Evolutionary conservation across 1,284 basidiomycete species (phyloP).

Genomic region (Ceratobasidium sp.): DNA sequence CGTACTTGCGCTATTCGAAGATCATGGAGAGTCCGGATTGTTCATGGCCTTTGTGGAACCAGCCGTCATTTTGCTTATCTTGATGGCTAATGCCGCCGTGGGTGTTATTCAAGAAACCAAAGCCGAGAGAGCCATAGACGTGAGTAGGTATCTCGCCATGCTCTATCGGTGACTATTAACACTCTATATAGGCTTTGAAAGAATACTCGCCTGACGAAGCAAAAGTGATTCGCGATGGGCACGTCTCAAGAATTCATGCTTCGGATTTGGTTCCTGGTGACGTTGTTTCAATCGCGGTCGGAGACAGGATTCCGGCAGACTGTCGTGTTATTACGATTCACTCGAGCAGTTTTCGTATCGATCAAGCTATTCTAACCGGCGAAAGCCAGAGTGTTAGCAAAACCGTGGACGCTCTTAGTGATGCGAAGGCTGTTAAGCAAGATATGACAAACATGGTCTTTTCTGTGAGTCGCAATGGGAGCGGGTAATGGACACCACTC

Average conservation of each 20-base stretch:
- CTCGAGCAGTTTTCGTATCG: slow-evolving; percentile 88
- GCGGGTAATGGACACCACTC: background rate
- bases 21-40: slow-evolving; percentile 61
- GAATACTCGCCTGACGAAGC: slow-evolving; percentile 96
- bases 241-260: slow-evolving; percentile 76
- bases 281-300: slow-evolving; percentile 85
- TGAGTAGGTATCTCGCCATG: slow-evolving; percentile 54
- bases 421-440: slow-evolving; percentile 85
- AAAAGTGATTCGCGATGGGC: slow-evolving; percentile 80
- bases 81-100: slow-evolving; percentile 91
- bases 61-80: slow-evolving; percentile 87
- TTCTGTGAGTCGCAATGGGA: slow-evolving; percentile 62
- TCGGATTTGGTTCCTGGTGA: slow-evolving; percentile 91
- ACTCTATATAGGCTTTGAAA: slow-evolving; percentile 74
- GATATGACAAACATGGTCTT: slow-evolving; percentile 96
- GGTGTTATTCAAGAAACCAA: slow-evolving; percentile 94
- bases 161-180: slow-evolving; percentile 2
- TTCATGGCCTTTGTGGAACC: slow-evolving; percentile 90
- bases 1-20: slow-evolving; percentile 83
- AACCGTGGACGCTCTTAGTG: slow-evolving; percentile 66
- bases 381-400: slow-evolving; percentile 90
- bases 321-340: slow-evolving; percentile 85
- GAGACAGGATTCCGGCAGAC: slow-evolving; percentile 93
- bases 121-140: slow-evolving; percentile 93
- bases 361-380: slow-evolving; percentile 93